Evolutionary conservation across 176 grass and related monocot genomes (phyloP).

Genomic region (Echinochloa phyllopogon): DNA sequence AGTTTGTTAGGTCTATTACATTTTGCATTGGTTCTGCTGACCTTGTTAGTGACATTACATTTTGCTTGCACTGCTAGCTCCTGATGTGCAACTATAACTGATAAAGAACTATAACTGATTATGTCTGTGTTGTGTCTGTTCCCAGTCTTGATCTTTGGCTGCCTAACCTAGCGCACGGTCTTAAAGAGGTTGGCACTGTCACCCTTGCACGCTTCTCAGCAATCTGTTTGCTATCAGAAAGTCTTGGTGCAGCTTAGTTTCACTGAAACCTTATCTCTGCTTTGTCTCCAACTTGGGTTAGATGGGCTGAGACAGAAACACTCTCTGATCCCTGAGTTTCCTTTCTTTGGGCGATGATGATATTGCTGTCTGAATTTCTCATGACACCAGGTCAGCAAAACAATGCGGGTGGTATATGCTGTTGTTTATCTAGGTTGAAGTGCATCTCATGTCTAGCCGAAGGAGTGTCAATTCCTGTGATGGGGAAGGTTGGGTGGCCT

Average conservation of each 20-base stretch:
- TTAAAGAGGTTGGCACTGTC: not conserved
- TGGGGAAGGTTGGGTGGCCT: too few species aligned
- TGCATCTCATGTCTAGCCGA: too few species aligned
- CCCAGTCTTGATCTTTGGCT: not conserved
- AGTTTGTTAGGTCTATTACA: not conserved
- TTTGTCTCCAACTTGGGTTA: not conserved
- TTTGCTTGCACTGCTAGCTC: constrained; percentile 31
- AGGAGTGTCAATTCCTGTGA: too few species aligned
- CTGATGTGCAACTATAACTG: too few species aligned
- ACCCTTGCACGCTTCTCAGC: not conserved
- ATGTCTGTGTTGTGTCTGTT: not conserved
- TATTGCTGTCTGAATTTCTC: too few species aligned
- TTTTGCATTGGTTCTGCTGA: constrained; percentile 2
- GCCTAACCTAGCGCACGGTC: not conserved
- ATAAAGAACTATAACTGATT: not conserved
- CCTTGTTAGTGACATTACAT: constrained; percentile 21
- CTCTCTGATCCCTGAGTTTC: too few species aligned
- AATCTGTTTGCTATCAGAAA: not conserved
- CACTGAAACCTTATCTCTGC: not conserved
- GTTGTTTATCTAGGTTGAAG: too few species aligned
- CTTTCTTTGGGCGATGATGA: too few species aligned
- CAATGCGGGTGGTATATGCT: too few species aligned
- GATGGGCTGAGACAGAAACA: too few species aligned
- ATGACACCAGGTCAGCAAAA: too few species aligned
- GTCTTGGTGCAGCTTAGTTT: not conserved